Evolutionary conservation across 2,329 filamentous ascomycete genomes (phyloP).

Genomic region (Pleurostoma richardsiae): DNA sequence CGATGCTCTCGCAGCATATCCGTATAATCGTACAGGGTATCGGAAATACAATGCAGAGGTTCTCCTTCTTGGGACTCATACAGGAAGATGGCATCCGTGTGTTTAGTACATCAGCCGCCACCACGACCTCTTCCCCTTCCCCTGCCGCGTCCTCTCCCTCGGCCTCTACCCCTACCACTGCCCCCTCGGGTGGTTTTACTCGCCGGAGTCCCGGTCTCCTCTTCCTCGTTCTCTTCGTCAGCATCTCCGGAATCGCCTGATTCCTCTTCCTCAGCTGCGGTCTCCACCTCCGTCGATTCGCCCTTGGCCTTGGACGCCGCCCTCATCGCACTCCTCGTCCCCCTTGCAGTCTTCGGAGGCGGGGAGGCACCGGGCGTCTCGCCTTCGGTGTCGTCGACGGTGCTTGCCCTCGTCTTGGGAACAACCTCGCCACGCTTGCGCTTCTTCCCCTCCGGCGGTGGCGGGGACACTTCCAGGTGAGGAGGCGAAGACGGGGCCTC

Average conservation of each 20-base stretch:
- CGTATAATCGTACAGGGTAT: no score
- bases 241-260: constrained; percentile 24
- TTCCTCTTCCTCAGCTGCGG: constrained; percentile 23
- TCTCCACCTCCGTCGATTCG: constrained; percentile 25
- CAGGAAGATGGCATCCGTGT: no score
- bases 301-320: constrained; percentile 31
- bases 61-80: no score
- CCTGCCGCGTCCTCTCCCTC: constrained; percentile 15
- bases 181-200: constrained; percentile 30
- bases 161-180: constrained; percentile 24
- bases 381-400: constrained; percentile 48
- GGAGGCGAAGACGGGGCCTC: constrained; percentile 43
- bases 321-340: constrained; percentile 37
- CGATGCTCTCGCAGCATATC: no score
- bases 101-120: neutral
- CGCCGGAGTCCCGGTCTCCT: constrained; percentile 28
- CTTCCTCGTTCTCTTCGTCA: constrained; percentile 25
- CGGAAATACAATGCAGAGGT: no score
- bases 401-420: constrained; percentile 36
- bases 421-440: constrained; percentile 36
- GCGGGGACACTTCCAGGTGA: constrained; percentile 31
- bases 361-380: constrained; percentile 36
- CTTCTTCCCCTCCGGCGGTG: constrained; percentile 30
- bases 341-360: constrained; percentile 32
- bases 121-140: neutral